These are phyloP conservation scores for Carex myosuroides DNA, from an alignment of 176 grass and related monocot species.

Conservation along the genomic window DNA sequence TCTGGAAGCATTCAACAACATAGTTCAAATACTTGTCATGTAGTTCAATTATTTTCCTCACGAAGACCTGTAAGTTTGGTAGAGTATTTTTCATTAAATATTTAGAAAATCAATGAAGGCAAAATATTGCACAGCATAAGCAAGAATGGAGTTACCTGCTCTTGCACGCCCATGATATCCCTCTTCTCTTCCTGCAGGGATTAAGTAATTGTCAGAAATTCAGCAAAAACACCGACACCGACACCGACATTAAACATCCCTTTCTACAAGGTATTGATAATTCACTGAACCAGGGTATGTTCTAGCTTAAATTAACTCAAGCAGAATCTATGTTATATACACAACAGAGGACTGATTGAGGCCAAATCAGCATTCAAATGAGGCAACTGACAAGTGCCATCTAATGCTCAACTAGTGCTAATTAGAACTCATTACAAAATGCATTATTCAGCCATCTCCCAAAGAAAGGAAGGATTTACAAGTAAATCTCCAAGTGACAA, in stretches of 20 bases:
- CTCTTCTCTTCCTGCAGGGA: constrained; percentile 71
- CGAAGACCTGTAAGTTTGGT: constrained; percentile 57
- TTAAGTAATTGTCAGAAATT: not conserved
- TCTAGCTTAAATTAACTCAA: not conserved
- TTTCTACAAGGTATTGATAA: not conserved
- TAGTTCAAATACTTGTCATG: constrained; percentile 96
- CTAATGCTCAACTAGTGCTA: not conserved
- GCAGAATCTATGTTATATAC: not conserved
- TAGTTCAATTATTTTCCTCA: constrained; percentile 93
- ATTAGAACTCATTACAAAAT: not conserved
- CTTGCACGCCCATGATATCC: constrained; percentile 76
- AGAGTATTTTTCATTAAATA: not conserved
- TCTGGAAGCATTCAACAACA: constrained; percentile 87
- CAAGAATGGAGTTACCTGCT: constrained; percentile 51
- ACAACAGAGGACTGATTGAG: not conserved
- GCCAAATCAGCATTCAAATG: not conserved
- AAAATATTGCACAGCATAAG: not conserved
- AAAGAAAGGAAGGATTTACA: not conserved
- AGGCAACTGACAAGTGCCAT: not conserved
- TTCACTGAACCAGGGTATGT: not conserved
- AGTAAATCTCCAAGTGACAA: constrained; percentile 6
- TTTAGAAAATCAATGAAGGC: not conserved
- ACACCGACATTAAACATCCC: not conserved
- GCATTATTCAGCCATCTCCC: not conserved
- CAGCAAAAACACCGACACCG: not conserved